Percentiles rank a stretch among this genome's conserved stretches.
Conservation (phyloP, 805 yeast species). For the Metschnikowia reukaufii region DNA sequence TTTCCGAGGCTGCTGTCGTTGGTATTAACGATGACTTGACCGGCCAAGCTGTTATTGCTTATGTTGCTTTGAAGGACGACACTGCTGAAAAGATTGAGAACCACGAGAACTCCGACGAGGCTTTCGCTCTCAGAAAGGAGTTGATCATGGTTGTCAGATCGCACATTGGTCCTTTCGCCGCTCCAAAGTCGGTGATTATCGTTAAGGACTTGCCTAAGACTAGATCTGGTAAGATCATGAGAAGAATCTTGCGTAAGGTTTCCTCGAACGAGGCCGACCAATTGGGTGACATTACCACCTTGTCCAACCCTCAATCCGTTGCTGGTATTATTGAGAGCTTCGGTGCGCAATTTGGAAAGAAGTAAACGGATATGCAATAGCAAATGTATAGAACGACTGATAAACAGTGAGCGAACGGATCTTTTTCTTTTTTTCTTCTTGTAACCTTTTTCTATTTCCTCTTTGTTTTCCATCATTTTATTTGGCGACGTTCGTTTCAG, state of each 20-base stretch:
- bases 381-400: slow-evolving; percentile 1
- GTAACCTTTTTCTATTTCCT: too few species aligned
- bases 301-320: slow-evolving; percentile 75
- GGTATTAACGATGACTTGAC: slow-evolving; percentile 82
- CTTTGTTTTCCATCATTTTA: too few species aligned
- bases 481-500: too few species aligned
- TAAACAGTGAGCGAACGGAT: background rate
- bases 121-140: slow-evolving; percentile 57
- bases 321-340: slow-evolving; percentile 56
- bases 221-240: slow-evolving; percentile 84
- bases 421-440: background rate
- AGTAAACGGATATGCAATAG: slow-evolving; percentile 21
- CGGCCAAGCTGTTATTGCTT: slow-evolving; percentile 85
- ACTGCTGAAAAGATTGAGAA: slow-evolving; percentile 27
- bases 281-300: slow-evolving; percentile 75
- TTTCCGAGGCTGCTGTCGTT: slow-evolving; percentile 80
- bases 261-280: slow-evolving; percentile 76
- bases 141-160: slow-evolving; percentile 68
- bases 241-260: slow-evolving; percentile 78
- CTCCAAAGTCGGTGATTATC: slow-evolving; percentile 70
- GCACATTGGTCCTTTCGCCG: slow-evolving; percentile 85
- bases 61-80: slow-evolving; percentile 67
- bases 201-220: slow-evolving; percentile 83
- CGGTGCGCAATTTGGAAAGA: slow-evolving; percentile 41
- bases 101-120: slow-evolving; percentile 43